phyloP scores from a whole-genome alignment of 202 grass and related monocot species.

The Hordeum pubiflorum region DNA sequence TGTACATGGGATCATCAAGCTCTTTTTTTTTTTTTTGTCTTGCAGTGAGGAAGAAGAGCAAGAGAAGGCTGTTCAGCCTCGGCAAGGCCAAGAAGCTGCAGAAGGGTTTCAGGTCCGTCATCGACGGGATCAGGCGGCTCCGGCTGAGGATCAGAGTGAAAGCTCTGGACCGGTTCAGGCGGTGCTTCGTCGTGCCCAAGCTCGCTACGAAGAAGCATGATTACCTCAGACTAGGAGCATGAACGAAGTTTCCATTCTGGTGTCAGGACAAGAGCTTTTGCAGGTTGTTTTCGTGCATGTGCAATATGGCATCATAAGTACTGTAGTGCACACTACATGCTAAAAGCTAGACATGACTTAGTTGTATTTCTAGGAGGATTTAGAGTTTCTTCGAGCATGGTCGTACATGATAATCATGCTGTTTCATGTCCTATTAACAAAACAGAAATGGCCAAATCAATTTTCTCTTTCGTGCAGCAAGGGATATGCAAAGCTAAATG shows the following conservation, averaged over 20 bases:
- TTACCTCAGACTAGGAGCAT: constrained; percentile 28
- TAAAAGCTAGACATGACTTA: neutral
- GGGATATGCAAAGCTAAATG: too few relatives aligned
- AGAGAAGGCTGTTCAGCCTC: constrained; percentile 39
- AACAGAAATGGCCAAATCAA: neutral
- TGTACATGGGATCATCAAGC: too few relatives aligned
- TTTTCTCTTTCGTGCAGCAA: neutral
- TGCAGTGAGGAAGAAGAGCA: constrained; percentile 30
- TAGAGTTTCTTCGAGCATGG: neutral
- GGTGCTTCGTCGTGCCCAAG: constrained; percentile 37
- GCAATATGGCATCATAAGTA: too few relatives aligned
- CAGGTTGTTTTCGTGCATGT: neutral
- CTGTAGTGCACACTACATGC: neutral
- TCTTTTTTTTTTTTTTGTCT: neutral
- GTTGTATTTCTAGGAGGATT: neutral
- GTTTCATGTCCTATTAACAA: neutral
- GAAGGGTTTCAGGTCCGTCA: constrained; percentile 36
- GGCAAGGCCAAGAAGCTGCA: constrained; percentile 35
- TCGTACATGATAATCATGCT: neutral
- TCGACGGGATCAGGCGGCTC: constrained; percentile 52
- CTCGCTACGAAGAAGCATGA: constrained; percentile 1
- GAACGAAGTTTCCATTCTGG: neutral
- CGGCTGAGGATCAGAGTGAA: constrained; percentile 48
- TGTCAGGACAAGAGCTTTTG: neutral
- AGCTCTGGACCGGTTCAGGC: constrained; percentile 36